Conservation (phyloP, 2,329 filamentous ascomycete genomes). For the Aspergillus japonicus region DNA sequence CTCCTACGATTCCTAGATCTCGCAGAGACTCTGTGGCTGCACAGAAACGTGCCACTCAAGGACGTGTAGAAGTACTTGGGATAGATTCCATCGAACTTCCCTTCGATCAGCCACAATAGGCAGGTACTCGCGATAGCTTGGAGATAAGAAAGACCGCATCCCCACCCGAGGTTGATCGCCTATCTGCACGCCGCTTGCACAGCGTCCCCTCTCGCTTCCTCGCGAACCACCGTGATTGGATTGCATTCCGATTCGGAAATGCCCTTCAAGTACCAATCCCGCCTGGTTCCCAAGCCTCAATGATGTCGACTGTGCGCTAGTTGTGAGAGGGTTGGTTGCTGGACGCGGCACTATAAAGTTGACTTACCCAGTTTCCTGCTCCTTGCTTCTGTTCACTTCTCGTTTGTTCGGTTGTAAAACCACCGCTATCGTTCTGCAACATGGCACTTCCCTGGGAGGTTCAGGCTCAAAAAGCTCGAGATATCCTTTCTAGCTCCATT, state of each 20-base stretch:
- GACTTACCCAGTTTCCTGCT: background rate
- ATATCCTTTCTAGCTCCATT: conserved; percentile 35
- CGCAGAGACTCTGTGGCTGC: too few relatives aligned
- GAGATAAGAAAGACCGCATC: background rate
- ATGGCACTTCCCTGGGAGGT: conserved; percentile 32
- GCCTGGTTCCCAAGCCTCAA: background rate
- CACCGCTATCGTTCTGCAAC: background rate
- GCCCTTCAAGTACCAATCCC: background rate
- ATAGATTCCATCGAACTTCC: too few relatives aligned
- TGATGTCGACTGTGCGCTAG: background rate
- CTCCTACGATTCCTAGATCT: too few relatives aligned
- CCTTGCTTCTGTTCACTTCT: background rate
- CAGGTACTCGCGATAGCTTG: conserved; percentile 1
- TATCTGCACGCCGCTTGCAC: background rate
- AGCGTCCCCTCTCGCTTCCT: background rate
- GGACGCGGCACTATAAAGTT: background rate
- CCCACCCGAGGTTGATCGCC: conserved; percentile 1
- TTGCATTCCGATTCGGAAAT: conserved; percentile 1
- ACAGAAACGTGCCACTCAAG: too few relatives aligned
- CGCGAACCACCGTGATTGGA: background rate
- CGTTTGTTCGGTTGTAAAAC: background rate
- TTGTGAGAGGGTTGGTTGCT: background rate
- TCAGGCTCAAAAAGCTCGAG: conserved; percentile 33
- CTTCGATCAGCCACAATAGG: background rate
- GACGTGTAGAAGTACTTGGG: too few relatives aligned